Percentiles rank a stretch among this genome's conserved stretches.
Conservation (phyloP, 805 yeast species). For the Monosporozyma yasuniensis region DNA sequence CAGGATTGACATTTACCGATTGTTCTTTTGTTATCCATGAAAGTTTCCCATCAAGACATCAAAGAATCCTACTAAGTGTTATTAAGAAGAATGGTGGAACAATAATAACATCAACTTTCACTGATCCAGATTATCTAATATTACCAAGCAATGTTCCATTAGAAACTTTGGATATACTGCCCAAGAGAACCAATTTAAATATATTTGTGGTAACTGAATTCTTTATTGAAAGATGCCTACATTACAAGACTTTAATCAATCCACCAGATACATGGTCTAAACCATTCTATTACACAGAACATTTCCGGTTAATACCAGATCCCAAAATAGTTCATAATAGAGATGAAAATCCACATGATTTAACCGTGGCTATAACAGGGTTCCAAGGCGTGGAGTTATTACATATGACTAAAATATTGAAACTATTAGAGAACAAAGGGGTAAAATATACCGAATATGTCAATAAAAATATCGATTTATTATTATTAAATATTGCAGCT, state of each 20-base stretch:
- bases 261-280: constrained; percentile 54
- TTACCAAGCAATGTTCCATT: constrained; percentile 19
- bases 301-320: constrained; percentile 25
- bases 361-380: constrained; percentile 51
- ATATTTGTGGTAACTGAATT: constrained; percentile 57
- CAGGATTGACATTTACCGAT: constrained; percentile 8
- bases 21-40: constrained; percentile 12
- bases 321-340: constrained; percentile 11
- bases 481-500: constrained; percentile 24
- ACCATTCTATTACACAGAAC: constrained; percentile 34
- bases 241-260: constrained; percentile 38
- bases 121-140: constrained; percentile 4
- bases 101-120: background rate
- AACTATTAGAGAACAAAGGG: constrained; percentile 36
- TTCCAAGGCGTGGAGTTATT: constrained; percentile 68
- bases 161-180: constrained; percentile 6
- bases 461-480: constrained; percentile 24
- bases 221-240: constrained; percentile 67
- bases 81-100: constrained; percentile 22
- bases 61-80: constrained; percentile 15
- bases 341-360: constrained; percentile 6
- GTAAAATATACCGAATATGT: constrained; percentile 19
- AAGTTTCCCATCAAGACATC: constrained; percentile 14
- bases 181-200: background rate
- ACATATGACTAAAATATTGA: constrained; percentile 58